phyloP scores from a whole-genome alignment of 495 filamentous ascomycete genomes.

The Penicillium cataractarum region DNA sequence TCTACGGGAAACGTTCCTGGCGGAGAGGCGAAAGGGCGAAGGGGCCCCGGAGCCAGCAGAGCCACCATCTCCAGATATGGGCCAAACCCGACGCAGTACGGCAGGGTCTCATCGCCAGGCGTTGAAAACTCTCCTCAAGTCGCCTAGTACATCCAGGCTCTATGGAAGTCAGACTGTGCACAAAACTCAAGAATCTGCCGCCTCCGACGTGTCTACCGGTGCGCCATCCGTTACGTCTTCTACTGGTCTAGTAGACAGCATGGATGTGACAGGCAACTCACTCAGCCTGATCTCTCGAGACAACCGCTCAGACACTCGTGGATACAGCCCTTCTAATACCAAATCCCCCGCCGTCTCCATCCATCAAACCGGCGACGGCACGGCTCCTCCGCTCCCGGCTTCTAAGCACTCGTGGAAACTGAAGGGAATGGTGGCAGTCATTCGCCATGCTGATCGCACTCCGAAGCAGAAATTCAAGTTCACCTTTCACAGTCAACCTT shows the following conservation, averaged over 20 bases:
- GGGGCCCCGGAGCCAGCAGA: conserved; percentile 41
- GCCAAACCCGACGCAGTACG: conserved; percentile 36
- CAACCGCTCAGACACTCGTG: conserved; percentile 25
- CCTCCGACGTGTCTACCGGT: conserved; percentile 46
- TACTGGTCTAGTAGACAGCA: conserved; percentile 51
- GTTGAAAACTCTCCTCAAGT: conserved; percentile 62
- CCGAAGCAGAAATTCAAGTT: conserved; percentile 99
- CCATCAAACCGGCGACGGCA: conserved; percentile 33
- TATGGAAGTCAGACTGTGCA: conserved; percentile 50
- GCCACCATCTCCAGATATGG: conserved; percentile 34
- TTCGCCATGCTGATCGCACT: conserved; percentile 93
- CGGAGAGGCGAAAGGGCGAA: conserved; percentile 65
- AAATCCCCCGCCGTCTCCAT: conserved; percentile 38
- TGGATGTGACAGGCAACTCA: conserved; percentile 27
- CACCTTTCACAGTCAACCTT: conserved; percentile 95
- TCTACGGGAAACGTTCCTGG: conserved; percentile 81
- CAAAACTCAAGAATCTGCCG: conserved; percentile 37
- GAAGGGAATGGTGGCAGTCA: conserved; percentile 97
- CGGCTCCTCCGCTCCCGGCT: conserved; percentile 70
- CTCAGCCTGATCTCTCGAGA: conserved; percentile 31
- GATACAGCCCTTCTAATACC: conserved; percentile 33
- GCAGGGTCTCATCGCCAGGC: conserved; percentile 47
- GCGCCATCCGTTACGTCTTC: conserved; percentile 55
- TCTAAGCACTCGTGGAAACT: conserved; percentile 97
- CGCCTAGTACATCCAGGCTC: conserved; percentile 66